These are phyloP conservation scores for Plantago ovata DNA, from an alignment of 257 asterid genomes.

Conservation along the genomic window DNA sequence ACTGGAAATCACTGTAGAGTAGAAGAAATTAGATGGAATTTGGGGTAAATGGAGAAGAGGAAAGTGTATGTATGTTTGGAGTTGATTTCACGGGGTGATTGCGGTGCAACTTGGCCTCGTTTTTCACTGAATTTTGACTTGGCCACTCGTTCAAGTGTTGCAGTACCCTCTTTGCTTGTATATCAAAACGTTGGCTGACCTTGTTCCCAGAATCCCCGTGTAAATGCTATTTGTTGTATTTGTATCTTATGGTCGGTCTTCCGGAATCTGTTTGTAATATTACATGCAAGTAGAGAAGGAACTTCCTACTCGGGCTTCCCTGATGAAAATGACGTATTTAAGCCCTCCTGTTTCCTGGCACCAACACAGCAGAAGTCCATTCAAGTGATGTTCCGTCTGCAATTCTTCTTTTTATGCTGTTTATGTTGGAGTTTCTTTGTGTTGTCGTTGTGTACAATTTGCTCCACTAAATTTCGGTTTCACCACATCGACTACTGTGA, in stretches of 20 bases:
- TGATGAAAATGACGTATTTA: too few species aligned
- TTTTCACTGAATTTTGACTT: background rate
- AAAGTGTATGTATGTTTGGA: constrained; percentile 9
- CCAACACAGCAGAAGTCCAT: too few species aligned
- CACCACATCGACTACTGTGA: too few species aligned
- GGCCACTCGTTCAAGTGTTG: background rate
- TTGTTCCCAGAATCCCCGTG: constrained; percentile 20
- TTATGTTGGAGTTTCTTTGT: too few species aligned
- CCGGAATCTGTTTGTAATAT: too few species aligned
- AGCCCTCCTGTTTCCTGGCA: too few species aligned
- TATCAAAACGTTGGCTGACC: constrained; percentile 8
- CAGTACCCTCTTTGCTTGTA: background rate
- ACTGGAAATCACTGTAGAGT: constrained; percentile 80
- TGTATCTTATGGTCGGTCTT: background rate
- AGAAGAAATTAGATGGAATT: constrained; percentile 32
- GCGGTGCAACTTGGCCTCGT: background rate
- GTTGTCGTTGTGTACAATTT: too few species aligned
- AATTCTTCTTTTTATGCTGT: too few species aligned
- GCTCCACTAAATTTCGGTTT: too few species aligned
- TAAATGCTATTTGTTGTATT: constrained; percentile 27
- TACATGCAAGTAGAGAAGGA: too few species aligned
- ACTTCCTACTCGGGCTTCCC: too few species aligned
- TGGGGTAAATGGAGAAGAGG: background rate
- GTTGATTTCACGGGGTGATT: constrained; percentile 4
- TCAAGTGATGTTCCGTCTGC: too few species aligned